A percentile compares a stretch with the other conserved stretches of the same genome.
These are phyloP conservation scores for Chenopodium album DNA, from an alignment of 148 eudicot genomes.

Conservation along the genomic window DNA sequence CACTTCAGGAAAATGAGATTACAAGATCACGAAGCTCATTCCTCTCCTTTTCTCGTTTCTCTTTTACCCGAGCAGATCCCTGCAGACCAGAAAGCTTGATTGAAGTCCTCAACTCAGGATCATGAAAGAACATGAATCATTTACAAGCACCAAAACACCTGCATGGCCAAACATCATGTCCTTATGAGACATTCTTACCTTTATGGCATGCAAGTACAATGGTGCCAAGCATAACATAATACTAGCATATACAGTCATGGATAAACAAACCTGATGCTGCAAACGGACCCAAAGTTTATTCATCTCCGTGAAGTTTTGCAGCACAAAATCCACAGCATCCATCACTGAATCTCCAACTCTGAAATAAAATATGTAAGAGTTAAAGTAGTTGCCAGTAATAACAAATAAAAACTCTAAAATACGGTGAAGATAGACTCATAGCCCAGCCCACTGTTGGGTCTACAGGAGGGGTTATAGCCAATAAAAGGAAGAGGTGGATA, in stretches of 20 bases:
- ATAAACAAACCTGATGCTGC: constrained; percentile 82
- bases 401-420: background rate
- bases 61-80: constrained; percentile 78
- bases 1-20: constrained; percentile 42
- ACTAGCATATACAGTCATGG: constrained; percentile 20
- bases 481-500: no score
- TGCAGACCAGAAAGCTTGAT: constrained; percentile 99
- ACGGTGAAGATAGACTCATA: background rate
- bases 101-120: constrained; percentile 94
- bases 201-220: constrained; percentile 74
- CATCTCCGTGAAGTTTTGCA: constrained; percentile 96
- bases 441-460: no score
- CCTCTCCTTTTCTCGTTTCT: constrained; percentile 90
- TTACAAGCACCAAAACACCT: constrained; percentile 92
- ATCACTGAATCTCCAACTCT: constrained; percentile 81
- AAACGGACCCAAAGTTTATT: constrained; percentile 98
- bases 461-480: no score
- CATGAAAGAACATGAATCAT: constrained; percentile 85
- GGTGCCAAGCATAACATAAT: constrained; percentile 56
- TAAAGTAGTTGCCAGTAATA: background rate
- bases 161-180: constrained; percentile 96
- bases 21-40: constrained; percentile 98
- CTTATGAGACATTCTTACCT: constrained; percentile 63
- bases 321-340: constrained; percentile 99
- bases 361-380: constrained; percentile 25